Evolutionary conservation across 2,329 filamentous ascomycete species (phyloP).

Genomic region (Lasiodiplodia sp.): DNA sequence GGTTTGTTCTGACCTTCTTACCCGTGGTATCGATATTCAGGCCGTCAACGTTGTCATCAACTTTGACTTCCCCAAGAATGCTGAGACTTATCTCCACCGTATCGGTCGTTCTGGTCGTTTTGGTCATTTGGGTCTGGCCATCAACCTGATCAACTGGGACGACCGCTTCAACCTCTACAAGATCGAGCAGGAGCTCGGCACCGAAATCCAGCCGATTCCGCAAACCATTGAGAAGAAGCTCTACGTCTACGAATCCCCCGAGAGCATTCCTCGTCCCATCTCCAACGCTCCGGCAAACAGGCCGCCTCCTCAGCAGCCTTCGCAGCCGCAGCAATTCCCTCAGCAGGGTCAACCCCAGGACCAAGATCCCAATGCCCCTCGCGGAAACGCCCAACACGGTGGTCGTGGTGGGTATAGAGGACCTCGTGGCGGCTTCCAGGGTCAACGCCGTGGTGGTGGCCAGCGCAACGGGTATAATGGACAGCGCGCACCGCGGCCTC

Average conservation of each 20-base stretch:
- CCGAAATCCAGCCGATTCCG: slow-evolving; percentile 97
- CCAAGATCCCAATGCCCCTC: slow-evolving; percentile 35
- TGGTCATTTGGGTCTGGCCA: slow-evolving; percentile 94
- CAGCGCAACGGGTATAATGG: slow-evolving; percentile 46
- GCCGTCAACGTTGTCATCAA: slow-evolving; percentile 99
- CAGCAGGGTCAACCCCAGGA: slow-evolving; percentile 36
- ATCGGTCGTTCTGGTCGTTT: slow-evolving; percentile 98
- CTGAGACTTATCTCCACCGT: slow-evolving; percentile 96
- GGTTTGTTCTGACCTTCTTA: slow-evolving; percentile 96
- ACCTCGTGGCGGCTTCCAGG: slow-evolving; percentile 33
- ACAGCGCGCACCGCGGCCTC: slow-evolving; percentile 45
- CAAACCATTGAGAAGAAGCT: slow-evolving; percentile 94
- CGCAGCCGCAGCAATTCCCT: slow-evolving; percentile 31
- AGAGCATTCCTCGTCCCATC: slow-evolving; percentile 88
- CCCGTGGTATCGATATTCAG: slow-evolving; percentile 98
- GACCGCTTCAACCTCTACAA: slow-evolving; percentile 99
- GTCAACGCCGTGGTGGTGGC: slow-evolving; percentile 40
- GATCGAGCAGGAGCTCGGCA: slow-evolving; percentile 96
- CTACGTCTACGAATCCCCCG: slow-evolving; percentile 96
- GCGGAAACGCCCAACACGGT: slow-evolving; percentile 27
- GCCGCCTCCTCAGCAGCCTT: slow-evolving; percentile 25
- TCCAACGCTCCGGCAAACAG: slow-evolving; percentile 57
- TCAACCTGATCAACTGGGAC: slow-evolving; percentile 99
- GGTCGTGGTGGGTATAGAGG: slow-evolving; percentile 30
- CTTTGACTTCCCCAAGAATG: slow-evolving; percentile 99